Evolutionary conservation across 1,284 basidiomycete genomes (phyloP).

Genomic region (Tilletia horrida): DNA sequence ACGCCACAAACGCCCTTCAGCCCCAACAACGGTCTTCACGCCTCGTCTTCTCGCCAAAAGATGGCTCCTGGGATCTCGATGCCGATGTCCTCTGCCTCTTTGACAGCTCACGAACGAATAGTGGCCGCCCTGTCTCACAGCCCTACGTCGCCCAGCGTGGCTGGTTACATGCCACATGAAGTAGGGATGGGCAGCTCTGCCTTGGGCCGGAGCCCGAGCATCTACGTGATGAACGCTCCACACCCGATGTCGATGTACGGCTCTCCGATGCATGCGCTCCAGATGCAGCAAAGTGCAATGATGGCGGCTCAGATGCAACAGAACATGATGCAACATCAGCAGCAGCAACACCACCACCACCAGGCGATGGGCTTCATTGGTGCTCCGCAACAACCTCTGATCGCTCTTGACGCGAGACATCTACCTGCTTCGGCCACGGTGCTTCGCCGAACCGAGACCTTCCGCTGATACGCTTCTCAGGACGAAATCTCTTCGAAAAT

Average conservation of each 20-base stretch:
- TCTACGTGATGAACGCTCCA: conserved; percentile 3
- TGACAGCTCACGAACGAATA: conserved; percentile 10
- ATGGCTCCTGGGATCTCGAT: background rate
- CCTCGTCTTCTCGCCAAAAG: background rate
- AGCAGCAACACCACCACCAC: conserved; percentile 2
- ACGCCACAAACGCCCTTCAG: background rate
- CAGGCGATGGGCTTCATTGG: background rate
- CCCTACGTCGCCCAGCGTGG: background rate
- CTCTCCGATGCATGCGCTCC: background rate
- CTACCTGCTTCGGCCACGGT: conserved; percentile 13
- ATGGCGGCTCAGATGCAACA: background rate
- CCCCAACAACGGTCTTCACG: background rate
- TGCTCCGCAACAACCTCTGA: background rate
- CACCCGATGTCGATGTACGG: conserved; percentile 15
- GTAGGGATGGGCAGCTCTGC: background rate
- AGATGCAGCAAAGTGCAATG: background rate
- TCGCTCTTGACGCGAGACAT: conserved; percentile 1
- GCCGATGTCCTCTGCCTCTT: background rate
- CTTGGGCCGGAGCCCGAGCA: background rate
- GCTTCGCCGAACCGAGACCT: background rate
- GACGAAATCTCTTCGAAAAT: background rate
- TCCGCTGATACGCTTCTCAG: background rate
- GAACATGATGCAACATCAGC: background rate
- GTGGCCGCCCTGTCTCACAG: conserved; percentile 5
- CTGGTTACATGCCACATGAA: background rate